These are phyloP conservation scores for Colletotrichum viniferum DNA, from an alignment of 2,329 filamentous ascomycete genomes.

Conservation along the genomic window DNA sequence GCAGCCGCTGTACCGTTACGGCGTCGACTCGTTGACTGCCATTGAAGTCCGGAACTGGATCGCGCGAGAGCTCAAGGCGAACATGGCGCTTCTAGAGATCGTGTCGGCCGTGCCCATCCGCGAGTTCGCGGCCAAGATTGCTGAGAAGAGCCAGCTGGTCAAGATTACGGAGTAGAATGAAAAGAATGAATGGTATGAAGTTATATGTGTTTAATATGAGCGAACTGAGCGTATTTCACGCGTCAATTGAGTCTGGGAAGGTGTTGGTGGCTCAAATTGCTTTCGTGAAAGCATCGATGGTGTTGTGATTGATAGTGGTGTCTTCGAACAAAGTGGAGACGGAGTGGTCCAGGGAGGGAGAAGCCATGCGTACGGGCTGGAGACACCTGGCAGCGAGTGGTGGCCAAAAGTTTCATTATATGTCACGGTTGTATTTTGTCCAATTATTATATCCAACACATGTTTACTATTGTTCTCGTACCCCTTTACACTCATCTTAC, in stretches of 20 bases:
- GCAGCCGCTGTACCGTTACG: constrained; percentile 23
- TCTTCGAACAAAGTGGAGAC: background rate
- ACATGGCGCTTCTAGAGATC: constrained; percentile 54
- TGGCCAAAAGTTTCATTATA: background rate
- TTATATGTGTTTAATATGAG: background rate
- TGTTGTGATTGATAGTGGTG: background rate
- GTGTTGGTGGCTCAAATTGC: background rate
- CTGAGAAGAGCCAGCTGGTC: constrained; percentile 28
- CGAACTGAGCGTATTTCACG: background rate
- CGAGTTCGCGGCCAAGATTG: constrained; percentile 41
- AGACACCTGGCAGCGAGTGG: fast-evolving
- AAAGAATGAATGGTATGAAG: background rate
- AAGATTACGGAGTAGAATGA: background rate
- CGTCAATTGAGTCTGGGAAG: background rate
- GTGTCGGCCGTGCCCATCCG: constrained; percentile 44
- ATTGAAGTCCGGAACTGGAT: constrained; percentile 34
- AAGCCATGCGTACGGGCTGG: fast-evolving
- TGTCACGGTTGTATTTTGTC: background rate
- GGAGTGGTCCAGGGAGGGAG: background rate
- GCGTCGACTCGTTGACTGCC: constrained; percentile 25
- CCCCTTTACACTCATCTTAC: background rate
- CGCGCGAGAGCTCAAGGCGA: constrained; percentile 44
- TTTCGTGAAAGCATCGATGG: background rate
- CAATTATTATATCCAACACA: background rate
- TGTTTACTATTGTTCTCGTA: background rate